Base-by-base conservation (phyloP, 805 yeast genomes). In the Yamadazyma ubonensis region DNA sequence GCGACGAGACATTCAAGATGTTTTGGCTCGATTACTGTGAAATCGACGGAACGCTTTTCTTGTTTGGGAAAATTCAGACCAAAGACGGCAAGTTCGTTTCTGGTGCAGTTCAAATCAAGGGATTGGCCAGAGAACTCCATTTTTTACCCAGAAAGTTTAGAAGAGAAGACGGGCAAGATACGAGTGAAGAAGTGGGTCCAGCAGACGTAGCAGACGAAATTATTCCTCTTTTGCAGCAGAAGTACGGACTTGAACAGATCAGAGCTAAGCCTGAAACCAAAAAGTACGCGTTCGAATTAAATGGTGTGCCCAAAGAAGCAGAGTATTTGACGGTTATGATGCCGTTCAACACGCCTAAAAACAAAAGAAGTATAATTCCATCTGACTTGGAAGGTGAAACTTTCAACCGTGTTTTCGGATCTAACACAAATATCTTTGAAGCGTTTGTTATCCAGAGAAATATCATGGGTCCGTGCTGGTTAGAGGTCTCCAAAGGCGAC, bases 401-500 rank as follows among this genome's bases (percentile, higher is more conserved):
- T 0, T 89, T 86, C 55, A 65, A 72, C 7, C 83, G 78, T 42
- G 86, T 88, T 2, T 88, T 89, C 65, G 98, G 98, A 36, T 71
- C 86, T 2, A 77, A 71, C 43, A 61, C 93, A 2, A 73, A 74
- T 40, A 68, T 86, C 17, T 89, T 93, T 58, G 99, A 93, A 66
- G 73, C 86, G 9, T 88, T 93, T 61, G 93, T 88, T 8, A 53
- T 90, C 18, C 87, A 83, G 58, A 73, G 86, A 51, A 81, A 83
- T 50, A 73, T 93, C 32, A 90, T 88, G 96, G 99, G 99, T 7
- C 99, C 99, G 3, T 89, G 98, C 59, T 93, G 99, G 99, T 67
- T 93, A 38, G 84, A 84, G 35, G 71, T 93, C 38, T 68, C 73
- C 30, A 73, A 76, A 36, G 83, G 82, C 35, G 80, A 82, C 45